Evolutionary conservation across 768 basidiomycete genomes (phyloP), one percentile per base, ranked within the genome.

Genomic region (Tremella yokohamensis): DNA sequence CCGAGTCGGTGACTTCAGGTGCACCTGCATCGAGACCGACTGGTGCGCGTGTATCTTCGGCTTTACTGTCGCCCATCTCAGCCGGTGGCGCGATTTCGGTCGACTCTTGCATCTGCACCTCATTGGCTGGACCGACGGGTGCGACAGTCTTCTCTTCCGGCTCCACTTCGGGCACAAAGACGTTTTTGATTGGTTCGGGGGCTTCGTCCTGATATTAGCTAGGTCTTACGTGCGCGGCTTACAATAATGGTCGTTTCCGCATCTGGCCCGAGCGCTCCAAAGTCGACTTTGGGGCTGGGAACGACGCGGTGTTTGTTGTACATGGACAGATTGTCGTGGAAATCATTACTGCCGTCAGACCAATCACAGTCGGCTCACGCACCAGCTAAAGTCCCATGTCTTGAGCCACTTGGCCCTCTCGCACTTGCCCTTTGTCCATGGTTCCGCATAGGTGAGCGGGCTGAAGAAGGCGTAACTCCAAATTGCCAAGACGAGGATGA

Each of bases 371-470:
- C 12, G 18, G 8, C 2, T 8, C 18, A 63, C 73, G 61, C 52
- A 76, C 76, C 93, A 99, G 25, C 85, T 83, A 75, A 98, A 97
- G 77, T 99, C 96, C 96, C 96, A 99, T 3, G 86, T 88, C 79
- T 86, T 90, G 40, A 94, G 65, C 90, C 90, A 93, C 71, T 84
- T 86, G 0, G 90, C 85, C 40, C 79, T 82, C 52, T 81, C 74
- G 66, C 96, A 98, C 61, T 89, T 81, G 8, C 68, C 72, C 78
- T 82, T 89, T 34, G 94, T 97, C 96, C 94, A 98, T 0, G 83
- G 80, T 18, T 78, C 83, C 0, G 90, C 96, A 72, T 99, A 98
- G 0, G 83, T 79, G 45, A 98, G 73, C 1, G 94, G 87, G 64
- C 86, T 88, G 69, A 91, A 86, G 69, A 86, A 82, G 40, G 79